Percentiles rank a stretch among this genome's conserved stretches.
Conservation (phyloP, 768 basidiomycete genomes). For the Lactarius evosmus region DNA sequence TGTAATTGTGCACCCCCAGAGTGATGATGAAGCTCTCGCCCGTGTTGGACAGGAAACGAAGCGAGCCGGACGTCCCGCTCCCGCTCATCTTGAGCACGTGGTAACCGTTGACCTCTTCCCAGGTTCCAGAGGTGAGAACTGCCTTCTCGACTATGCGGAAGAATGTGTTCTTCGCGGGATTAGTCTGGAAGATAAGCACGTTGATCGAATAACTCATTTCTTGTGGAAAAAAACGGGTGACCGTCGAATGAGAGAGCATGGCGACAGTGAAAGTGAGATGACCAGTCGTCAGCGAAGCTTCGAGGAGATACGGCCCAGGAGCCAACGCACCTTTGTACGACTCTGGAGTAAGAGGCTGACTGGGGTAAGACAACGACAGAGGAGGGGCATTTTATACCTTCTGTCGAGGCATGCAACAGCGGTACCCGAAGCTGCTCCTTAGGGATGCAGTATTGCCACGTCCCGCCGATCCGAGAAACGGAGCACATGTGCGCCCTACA, state of each 20-base stretch:
- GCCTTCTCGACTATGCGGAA: slow-evolving; percentile 38
- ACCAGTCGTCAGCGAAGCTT: neutral
- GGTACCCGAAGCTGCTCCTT: too few relatives aligned
- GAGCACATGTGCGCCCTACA: too few relatives aligned
- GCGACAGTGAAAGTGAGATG: too few relatives aligned
- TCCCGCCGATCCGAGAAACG: too few relatives aligned
- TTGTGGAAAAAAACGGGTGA: neutral
- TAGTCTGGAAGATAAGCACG: slow-evolving; percentile 27
- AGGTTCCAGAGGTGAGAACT: slow-evolving; percentile 37
- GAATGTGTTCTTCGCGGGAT: slow-evolving; percentile 19
- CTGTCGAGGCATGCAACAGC: too few relatives aligned
- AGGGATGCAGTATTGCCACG: too few relatives aligned
- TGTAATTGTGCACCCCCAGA: slow-evolving; percentile 42
- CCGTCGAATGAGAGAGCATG: neutral
- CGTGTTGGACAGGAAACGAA: slow-evolving; percentile 35
- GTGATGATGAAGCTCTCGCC: slow-evolving; percentile 37
- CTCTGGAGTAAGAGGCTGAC: neutral
- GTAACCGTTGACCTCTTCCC: slow-evolving; percentile 30
- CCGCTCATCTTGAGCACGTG: slow-evolving; percentile 37
- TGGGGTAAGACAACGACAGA: neutral
- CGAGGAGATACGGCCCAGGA: neutral
- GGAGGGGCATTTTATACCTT: neutral
- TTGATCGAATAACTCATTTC: slow-evolving; percentile 28
- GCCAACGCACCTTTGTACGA: neutral
- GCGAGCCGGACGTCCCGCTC: slow-evolving; percentile 41